Conservation (phyloP, 2,329 filamentous ascomycete species). For the Zopfia rhizophila region DNA sequence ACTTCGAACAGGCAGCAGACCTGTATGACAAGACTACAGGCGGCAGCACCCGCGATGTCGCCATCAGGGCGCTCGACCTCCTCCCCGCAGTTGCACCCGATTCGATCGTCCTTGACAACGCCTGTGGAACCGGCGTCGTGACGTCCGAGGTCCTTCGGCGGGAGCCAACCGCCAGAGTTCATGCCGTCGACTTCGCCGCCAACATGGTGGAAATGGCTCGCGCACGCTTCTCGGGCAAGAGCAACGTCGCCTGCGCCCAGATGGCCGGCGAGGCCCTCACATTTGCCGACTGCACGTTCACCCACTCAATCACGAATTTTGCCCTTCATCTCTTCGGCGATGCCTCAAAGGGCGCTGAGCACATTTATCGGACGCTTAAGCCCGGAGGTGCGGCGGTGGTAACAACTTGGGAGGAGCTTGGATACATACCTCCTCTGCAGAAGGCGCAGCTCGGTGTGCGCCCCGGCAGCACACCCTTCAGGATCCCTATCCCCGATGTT, state of each 20-base stretch:
- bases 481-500: slow-evolving; percentile 22
- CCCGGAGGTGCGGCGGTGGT: slow-evolving; percentile 42
- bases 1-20: too few relatives aligned
- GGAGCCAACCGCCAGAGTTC: slow-evolving; percentile 12
- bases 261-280: slow-evolving; percentile 14
- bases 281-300: slow-evolving; percentile 34
- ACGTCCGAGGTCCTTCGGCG: slow-evolving; percentile 25
- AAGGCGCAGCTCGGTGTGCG: slow-evolving; percentile 17
- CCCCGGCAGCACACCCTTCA: slow-evolving; percentile 15
- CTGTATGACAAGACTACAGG: slow-evolving; percentile 27
- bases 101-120: slow-evolving; percentile 37
- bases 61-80: slow-evolving; percentile 20
- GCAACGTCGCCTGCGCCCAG: too few relatives aligned
- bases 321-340: slow-evolving; percentile 43
- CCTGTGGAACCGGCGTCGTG: slow-evolving; percentile 36
- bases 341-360: slow-evolving; percentile 29
- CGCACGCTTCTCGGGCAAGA: too few relatives aligned
- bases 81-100: slow-evolving; percentile 19
- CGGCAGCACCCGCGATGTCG: slow-evolving; percentile 28
- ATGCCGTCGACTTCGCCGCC: slow-evolving; percentile 19
- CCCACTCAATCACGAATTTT: slow-evolving; percentile 45
- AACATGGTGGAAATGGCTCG: slow-evolving; percentile 22
- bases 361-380: slow-evolving; percentile 42
- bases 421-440: slow-evolving; percentile 8
- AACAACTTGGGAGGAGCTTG: slow-evolving; percentile 32